These are phyloP conservation scores for Aspergillus sclerotialis DNA, from an alignment of 2,329 filamentous ascomycete genomes.

Conservation along the genomic window DNA sequence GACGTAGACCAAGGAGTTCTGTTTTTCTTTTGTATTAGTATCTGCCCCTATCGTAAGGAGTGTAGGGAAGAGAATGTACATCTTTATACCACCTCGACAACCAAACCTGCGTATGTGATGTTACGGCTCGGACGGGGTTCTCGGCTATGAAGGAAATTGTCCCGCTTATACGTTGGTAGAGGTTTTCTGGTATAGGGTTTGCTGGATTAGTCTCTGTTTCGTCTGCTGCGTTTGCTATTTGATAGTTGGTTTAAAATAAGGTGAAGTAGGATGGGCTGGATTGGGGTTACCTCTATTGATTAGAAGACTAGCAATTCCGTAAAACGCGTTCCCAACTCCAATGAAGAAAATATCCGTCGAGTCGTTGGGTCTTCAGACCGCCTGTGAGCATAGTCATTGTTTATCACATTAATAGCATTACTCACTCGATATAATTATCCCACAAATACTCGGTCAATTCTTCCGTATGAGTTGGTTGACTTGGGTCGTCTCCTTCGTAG, in stretches of 20 bases:
- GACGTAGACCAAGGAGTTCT: constrained; percentile 73
- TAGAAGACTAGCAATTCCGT: constrained; percentile 74
- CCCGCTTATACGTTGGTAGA: constrained; percentile 61
- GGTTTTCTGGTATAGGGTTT: constrained; percentile 38
- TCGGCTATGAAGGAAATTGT: constrained; percentile 76
- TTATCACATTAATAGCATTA: not conserved
- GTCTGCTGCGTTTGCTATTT: too few species aligned
- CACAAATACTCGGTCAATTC: constrained; percentile 81
- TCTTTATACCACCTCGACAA: constrained; percentile 76
- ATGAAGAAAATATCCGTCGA: constrained; percentile 73
- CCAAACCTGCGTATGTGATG: constrained; percentile 63
- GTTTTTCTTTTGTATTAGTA: constrained; percentile 2
- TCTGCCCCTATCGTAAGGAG: not conserved
- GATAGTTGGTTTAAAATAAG: too few species aligned
- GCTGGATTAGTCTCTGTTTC: constrained; percentile 1
- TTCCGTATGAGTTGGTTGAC: constrained; percentile 52
- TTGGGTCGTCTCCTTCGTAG: constrained; percentile 42
- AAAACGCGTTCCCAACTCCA: constrained; percentile 82
- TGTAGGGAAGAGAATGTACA: constrained; percentile 25
- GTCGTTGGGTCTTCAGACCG: constrained; percentile 53
- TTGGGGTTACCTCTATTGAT: constrained; percentile 59
- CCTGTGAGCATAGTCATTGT: constrained; percentile 4
- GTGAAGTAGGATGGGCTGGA: too few species aligned
- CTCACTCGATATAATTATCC: constrained; percentile 88
- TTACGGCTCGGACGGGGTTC: constrained; percentile 67